Percentiles rank a stretch among this genome's conserved stretches.
These are phyloP conservation scores for Colletotrichum tabaci DNA, from an alignment of 2,329 filamentous ascomycete genomes.

Conservation along the genomic window DNA sequence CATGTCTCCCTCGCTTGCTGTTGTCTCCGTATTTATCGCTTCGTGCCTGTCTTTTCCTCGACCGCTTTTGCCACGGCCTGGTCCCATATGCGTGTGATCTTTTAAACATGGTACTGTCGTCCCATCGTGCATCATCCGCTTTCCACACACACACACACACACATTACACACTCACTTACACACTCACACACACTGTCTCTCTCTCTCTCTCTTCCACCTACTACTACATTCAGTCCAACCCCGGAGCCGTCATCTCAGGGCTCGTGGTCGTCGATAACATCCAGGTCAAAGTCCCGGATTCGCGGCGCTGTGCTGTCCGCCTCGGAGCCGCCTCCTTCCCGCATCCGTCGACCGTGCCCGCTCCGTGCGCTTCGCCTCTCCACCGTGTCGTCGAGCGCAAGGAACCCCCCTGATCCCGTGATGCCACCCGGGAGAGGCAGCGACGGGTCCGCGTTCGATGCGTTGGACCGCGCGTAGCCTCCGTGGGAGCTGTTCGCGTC, in stretches of 20 bases:
- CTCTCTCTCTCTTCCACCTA: no score
- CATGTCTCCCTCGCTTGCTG: constrained; percentile 12
- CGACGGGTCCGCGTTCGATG: constrained; percentile 32
- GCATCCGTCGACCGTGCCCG: constrained; percentile 30
- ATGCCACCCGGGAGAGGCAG: constrained; percentile 39
- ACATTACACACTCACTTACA: no score
- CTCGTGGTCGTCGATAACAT: constrained; percentile 51
- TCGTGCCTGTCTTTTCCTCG: not conserved
- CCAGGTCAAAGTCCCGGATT: constrained; percentile 57
- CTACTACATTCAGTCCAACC: no score
- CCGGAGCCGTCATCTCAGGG: constrained; percentile 40
- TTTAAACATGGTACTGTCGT: constrained; percentile 23
- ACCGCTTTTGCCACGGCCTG: not conserved
- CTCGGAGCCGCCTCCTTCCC: constrained; percentile 44
- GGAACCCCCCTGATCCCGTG: constrained; percentile 43
- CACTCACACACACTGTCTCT: not conserved
- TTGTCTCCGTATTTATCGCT: not conserved
- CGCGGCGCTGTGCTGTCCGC: constrained; percentile 47
- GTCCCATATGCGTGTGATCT: not conserved
- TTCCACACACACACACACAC: no score
- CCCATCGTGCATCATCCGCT: constrained; percentile 8
- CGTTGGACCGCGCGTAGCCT: constrained; percentile 38
- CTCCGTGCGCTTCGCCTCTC: constrained; percentile 45
- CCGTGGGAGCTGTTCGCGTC: constrained; percentile 34
- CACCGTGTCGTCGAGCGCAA: constrained; percentile 46